A percentile compares a stretch with the other conserved stretches of the same genome.
These are phyloP conservation scores for Decorospora gaudefroyi DNA, from an alignment of 2,329 filamentous ascomycete genomes.

Conservation along the genomic window DNA sequence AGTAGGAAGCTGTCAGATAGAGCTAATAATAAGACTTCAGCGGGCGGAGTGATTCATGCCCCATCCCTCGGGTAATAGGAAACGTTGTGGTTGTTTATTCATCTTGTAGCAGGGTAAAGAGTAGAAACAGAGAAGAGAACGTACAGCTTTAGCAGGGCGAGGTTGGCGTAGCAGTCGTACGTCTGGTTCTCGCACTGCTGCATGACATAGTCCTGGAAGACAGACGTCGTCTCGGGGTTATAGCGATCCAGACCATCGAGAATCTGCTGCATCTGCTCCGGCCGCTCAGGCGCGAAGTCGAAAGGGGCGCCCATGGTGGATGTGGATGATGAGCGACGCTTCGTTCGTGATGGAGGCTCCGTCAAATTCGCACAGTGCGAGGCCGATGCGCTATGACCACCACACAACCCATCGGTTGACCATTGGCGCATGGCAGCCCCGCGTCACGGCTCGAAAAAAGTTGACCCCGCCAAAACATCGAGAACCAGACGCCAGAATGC, in stretches of 20 bases:
- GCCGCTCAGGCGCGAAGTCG: slow-evolving; percentile 90
- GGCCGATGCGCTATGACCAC: slow-evolving; percentile 16
- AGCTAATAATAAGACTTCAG: slow-evolving; percentile 76
- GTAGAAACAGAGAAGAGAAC: slow-evolving; percentile 49
- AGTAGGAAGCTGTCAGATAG: slow-evolving; percentile 64
- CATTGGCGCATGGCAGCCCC: too few relatives aligned
- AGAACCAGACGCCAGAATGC: slow-evolving; percentile 56
- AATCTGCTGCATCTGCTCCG: slow-evolving; percentile 88
- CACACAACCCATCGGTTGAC: too few relatives aligned
- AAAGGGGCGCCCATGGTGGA: slow-evolving; percentile 60
- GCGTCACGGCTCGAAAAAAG: slow-evolving; percentile 15
- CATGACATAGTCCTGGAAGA: slow-evolving; percentile 92
- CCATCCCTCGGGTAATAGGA: slow-evolving; percentile 92
- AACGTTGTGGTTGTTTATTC: slow-evolving; percentile 79
- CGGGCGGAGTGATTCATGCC: slow-evolving; percentile 61
- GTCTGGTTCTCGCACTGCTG: slow-evolving; percentile 95
- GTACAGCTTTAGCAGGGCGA: slow-evolving; percentile 96
- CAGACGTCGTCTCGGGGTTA: slow-evolving; percentile 92
- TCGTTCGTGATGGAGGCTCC: slow-evolving; percentile 19
- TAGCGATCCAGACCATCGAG: slow-evolving; percentile 98
- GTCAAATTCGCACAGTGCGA: slow-evolving; percentile 29
- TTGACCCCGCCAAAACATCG: slow-evolving; percentile 11
- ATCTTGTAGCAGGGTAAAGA: slow-evolving; percentile 61
- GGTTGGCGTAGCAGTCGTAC: slow-evolving; percentile 94
- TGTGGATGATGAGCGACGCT: slow-evolving; percentile 35